These are phyloP conservation scores for Hura crepitans DNA, from an alignment of 441 rosid genomes.

Conservation along the genomic window DNA sequence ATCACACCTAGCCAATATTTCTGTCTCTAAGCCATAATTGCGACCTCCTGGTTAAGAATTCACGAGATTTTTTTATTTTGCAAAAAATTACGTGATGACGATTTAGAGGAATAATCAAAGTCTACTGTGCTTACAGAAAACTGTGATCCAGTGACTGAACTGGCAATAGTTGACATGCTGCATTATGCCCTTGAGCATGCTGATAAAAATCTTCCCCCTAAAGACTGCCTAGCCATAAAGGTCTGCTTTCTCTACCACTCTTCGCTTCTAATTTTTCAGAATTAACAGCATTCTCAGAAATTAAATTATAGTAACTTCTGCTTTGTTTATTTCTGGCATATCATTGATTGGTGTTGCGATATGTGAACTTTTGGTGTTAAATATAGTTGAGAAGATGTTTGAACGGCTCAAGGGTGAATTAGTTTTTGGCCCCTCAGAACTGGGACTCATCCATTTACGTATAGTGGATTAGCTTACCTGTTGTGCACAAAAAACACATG, in stretches of 20 bases:
- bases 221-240: constrained; percentile 33
- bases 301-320: too few species aligned
- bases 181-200: constrained; percentile 73
- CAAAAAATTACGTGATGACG: not conserved
- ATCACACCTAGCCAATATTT: constrained; percentile 7
- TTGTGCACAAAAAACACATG: too few species aligned
- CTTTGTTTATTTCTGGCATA: too few species aligned
- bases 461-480: too few species aligned
- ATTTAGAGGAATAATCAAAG: constrained; percentile 5
- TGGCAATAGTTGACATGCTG: constrained; percentile 55
- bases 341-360: too few species aligned
- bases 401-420: too few species aligned
- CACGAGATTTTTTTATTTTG: not conserved
- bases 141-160: constrained; percentile 45
- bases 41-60: not conserved
- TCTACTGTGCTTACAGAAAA: constrained; percentile 39
- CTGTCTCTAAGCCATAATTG: not conserved
- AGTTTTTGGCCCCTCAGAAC: too few species aligned
- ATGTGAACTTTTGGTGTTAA: too few species aligned
- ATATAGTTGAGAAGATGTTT: too few species aligned
- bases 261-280: not conserved
- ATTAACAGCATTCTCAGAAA: too few species aligned
- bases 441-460: too few species aligned
- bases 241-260: constrained; percentile 26
- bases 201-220: constrained; percentile 57